Evolutionary conservation across 768 basidiomycete genomes (phyloP).

Genomic region (Boletus barrowsii): DNA sequence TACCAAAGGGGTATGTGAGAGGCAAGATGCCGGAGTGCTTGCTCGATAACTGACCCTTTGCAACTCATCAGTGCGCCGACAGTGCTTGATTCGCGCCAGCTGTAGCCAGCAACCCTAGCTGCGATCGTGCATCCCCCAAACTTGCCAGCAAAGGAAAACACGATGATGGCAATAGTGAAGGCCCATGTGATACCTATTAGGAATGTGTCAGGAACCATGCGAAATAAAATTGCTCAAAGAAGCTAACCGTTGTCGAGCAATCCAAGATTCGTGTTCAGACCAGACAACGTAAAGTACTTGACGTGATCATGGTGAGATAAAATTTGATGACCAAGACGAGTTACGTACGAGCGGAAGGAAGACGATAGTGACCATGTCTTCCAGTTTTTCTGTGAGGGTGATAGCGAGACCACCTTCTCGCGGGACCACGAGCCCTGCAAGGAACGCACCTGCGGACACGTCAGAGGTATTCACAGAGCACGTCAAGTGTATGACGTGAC

Average conservation of each 20-base stretch:
- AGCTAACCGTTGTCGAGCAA: slow-evolving; percentile 68
- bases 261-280: slow-evolving; percentile 84
- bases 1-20: slow-evolving; percentile 25
- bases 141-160: slow-evolving; percentile 81
- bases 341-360: slow-evolving; percentile 74
- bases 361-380: slow-evolving; percentile 89
- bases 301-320: background rate
- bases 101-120: slow-evolving; percentile 66
- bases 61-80: slow-evolving; percentile 95
- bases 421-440: slow-evolving; percentile 79
- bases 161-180: slow-evolving; percentile 76
- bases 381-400: slow-evolving; percentile 89
- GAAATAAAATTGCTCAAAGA: background rate
- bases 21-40: background rate
- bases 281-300: slow-evolving; percentile 91
- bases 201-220: background rate
- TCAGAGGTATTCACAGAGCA: background rate
- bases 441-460: slow-evolving; percentile 60
- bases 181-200: slow-evolving; percentile 76
- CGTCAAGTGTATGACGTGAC: background rate
- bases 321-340: background rate
- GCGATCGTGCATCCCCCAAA: slow-evolving; percentile 81
- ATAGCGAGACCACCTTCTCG: slow-evolving; percentile 86
- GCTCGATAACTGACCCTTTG: slow-evolving; percentile 61
- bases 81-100: slow-evolving; percentile 74